These are phyloP conservation scores for Cystobasidiaceae sp. DNA, from an alignment of 1,284 basidiomycete species.

Conservation along the genomic window DNA sequence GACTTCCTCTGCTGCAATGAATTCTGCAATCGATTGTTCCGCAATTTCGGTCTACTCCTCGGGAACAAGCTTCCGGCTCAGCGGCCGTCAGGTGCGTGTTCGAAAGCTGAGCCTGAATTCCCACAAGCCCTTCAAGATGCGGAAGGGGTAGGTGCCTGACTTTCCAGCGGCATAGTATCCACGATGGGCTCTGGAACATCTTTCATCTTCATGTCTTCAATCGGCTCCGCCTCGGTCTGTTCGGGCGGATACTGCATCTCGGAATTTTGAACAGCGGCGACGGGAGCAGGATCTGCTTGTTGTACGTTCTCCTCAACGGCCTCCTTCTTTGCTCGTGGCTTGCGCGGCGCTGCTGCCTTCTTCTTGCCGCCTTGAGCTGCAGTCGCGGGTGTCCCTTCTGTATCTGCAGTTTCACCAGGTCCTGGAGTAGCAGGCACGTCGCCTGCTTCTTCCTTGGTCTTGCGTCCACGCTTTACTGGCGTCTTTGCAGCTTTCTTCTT, in stretches of 20 bases:
- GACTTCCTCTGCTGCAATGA: too few relatives aligned
- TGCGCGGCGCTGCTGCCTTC: neutral
- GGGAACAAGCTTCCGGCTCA: too few relatives aligned
- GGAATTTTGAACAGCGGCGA: neutral
- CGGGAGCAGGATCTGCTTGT: neutral
- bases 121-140: too few relatives aligned
- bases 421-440: neutral
- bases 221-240: constrained; percentile 15
- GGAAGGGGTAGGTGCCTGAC: too few relatives aligned
- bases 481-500: constrained; percentile 39
- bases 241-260: constrained; percentile 7
- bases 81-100: too few relatives aligned
- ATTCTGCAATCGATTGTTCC: too few relatives aligned
- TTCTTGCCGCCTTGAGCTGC: neutral
- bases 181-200: neutral
- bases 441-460: neutral
- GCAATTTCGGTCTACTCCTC: too few relatives aligned
- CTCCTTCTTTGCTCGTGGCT: constrained; percentile 1
- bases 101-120: too few relatives aligned
- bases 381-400: constrained; percentile 2
- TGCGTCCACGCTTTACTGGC: constrained; percentile 40
- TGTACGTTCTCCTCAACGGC: neutral
- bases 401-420: constrained; percentile 7
- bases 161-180: neutral
- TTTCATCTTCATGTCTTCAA: constrained; percentile 20